These are phyloP conservation scores for Boletus tylopilopsis DNA, from an alignment of 768 basidiomycete species.

Conservation along the genomic window DNA sequence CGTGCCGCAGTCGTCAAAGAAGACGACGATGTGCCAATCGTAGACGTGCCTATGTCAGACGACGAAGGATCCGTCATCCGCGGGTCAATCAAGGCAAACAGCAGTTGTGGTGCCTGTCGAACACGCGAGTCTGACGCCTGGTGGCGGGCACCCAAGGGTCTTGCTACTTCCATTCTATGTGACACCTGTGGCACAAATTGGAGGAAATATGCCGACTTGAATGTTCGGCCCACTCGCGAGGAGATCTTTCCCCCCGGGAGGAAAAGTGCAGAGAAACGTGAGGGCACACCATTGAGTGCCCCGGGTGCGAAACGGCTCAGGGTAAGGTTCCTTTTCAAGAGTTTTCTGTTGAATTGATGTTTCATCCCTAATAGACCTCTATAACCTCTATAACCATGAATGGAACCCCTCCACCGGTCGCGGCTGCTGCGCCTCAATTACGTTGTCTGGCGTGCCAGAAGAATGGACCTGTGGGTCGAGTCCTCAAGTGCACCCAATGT, in stretches of 20 bases:
- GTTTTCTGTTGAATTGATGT: background rate
- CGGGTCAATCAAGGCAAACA: slow-evolving; percentile 48
- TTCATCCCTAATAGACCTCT: slow-evolving; percentile 18
- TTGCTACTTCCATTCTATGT: slow-evolving; percentile 76
- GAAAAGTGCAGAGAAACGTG: slow-evolving; percentile 49
- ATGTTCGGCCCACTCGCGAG: slow-evolving; percentile 68
- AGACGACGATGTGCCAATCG: slow-evolving; percentile 28
- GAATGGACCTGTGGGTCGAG: slow-evolving; percentile 70
- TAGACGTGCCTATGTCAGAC: slow-evolving; percentile 40
- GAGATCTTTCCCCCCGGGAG: slow-evolving; percentile 48
- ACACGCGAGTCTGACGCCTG: slow-evolving; percentile 75
- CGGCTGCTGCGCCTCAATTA: slow-evolving; percentile 52
- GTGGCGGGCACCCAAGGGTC: slow-evolving; percentile 92
- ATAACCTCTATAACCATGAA: slow-evolving; percentile 42
- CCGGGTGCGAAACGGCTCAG: slow-evolving; percentile 62
- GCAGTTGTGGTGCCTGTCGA: slow-evolving; percentile 79
- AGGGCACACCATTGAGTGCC: slow-evolving; percentile 56
- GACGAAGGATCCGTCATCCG: slow-evolving; percentile 76
- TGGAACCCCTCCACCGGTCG: slow-evolving; percentile 60
- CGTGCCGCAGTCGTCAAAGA: slow-evolving; percentile 32
- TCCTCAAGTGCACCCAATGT: slow-evolving; percentile 80
- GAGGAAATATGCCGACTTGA: slow-evolving; percentile 91
- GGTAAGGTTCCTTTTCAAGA: slow-evolving; percentile 29
- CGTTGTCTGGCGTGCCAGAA: slow-evolving; percentile 75
- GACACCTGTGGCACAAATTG: slow-evolving; percentile 84